These are phyloP conservation scores for Fusarium sp. DNA, from an alignment of 2,329 filamentous ascomycete genomes.

Conservation along the genomic window DNA sequence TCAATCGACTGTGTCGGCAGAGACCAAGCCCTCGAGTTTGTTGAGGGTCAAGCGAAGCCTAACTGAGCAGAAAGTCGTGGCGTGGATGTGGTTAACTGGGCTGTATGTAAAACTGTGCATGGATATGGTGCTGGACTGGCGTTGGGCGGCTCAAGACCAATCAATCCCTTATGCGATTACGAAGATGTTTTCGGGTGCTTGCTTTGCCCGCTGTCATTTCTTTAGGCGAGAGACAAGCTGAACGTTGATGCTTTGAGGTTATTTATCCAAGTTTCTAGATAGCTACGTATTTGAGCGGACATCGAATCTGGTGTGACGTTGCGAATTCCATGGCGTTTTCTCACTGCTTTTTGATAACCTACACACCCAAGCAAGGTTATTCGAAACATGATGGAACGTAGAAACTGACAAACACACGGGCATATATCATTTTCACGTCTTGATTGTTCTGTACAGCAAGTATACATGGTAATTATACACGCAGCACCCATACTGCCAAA, in stretches of 20 bases:
- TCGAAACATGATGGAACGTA: not conserved
- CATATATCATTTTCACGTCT: slow-evolving; percentile 11
- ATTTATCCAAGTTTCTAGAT: not conserved
- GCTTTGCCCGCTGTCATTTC: slow-evolving; percentile 22
- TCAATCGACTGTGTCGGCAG: slow-evolving; percentile 88
- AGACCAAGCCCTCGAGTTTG: slow-evolving; percentile 90
- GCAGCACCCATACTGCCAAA: slow-evolving; percentile 34
- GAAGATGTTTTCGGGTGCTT: slow-evolving; percentile 33
- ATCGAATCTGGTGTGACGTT: not conserved
- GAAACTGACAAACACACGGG: not conserved
- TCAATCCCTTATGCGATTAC: slow-evolving; percentile 42
- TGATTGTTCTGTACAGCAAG: slow-evolving; percentile 42
- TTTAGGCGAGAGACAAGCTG: slow-evolving; percentile 23
- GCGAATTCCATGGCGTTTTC: not conserved
- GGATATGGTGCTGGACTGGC: slow-evolving; percentile 31
- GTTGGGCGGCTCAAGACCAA: slow-evolving; percentile 41
- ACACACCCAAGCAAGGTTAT: not conserved
- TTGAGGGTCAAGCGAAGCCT: slow-evolving; percentile 77
- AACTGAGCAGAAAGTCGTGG: slow-evolving; percentile 21
- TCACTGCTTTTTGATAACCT: not conserved
- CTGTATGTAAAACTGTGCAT: slow-evolving; percentile 38
- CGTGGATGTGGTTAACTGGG: slow-evolving; percentile 12
- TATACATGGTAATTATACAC: slow-evolving; percentile 47
- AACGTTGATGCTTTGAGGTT: slow-evolving; percentile 24
- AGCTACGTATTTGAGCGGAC: slow-evolving; percentile 22